phyloP scores from a whole-genome alignment of 129 eudicot species.

The Centaurea solstitialis region DNA sequence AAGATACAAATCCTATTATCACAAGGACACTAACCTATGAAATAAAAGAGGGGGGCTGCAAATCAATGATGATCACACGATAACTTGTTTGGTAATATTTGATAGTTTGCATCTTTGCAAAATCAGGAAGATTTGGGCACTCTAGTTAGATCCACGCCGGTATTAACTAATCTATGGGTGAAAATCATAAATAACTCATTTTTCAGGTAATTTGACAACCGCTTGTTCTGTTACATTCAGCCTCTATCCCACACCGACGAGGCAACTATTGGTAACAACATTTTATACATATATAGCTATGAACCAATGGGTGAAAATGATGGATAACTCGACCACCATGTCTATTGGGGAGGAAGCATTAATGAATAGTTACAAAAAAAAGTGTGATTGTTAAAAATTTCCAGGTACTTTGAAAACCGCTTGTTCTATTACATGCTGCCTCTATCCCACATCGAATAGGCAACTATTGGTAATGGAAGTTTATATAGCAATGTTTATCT shows the following conservation, averaged over 20 bases:
- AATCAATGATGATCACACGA: not conserved
- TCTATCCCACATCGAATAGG: constrained; percentile 1
- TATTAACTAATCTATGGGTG: not conserved
- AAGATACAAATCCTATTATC: not conserved
- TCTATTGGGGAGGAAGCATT: too few relatives aligned
- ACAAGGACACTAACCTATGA: not conserved
- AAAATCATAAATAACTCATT: constrained; percentile 6
- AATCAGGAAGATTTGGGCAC: not conserved
- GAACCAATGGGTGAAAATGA: too few relatives aligned
- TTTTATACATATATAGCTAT: too few relatives aligned
- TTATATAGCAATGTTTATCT: not conserved
- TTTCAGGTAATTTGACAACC: not conserved
- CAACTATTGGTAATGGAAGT: not conserved
- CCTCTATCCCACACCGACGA: not conserved
- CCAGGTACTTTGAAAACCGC: too few relatives aligned
- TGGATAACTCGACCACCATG: too few relatives aligned
- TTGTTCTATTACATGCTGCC: not conserved
- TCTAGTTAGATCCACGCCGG: not conserved
- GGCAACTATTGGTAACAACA: not conserved
- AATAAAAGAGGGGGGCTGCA: not conserved
- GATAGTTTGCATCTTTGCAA: not conserved
- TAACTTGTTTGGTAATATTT: not conserved
- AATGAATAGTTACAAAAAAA: too few relatives aligned
- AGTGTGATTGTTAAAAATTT: too few relatives aligned
- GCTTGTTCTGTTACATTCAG: not conserved